These are phyloP conservation scores for Chlamydomonas eustigma DNA, from an alignment of 139 green algal species.

Conservation along the genomic window DNA sequence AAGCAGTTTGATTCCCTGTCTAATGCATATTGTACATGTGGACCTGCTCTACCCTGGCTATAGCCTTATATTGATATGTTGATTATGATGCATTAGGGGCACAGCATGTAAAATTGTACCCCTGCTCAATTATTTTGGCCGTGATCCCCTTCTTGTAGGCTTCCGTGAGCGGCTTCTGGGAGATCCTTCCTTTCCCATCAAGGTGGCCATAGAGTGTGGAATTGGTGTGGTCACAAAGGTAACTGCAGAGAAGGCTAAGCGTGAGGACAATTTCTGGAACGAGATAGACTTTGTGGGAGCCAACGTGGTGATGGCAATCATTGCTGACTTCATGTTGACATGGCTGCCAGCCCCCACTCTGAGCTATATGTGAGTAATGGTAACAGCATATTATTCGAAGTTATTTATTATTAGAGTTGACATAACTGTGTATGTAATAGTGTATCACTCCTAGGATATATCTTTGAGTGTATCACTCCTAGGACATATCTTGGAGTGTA, in stretches of 20 bases:
- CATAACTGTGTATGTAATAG: no score
- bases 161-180: conserved; percentile 91
- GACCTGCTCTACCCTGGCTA: not conserved
- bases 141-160: conserved; percentile 33
- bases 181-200: conserved; percentile 88
- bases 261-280: conserved; percentile 36
- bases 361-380: conserved; percentile 37
- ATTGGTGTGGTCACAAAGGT: conserved; percentile 89
- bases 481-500: no score
- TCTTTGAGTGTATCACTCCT: no score
- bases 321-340: conserved; percentile 98
- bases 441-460: no score
- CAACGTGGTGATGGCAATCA: conserved; percentile 95
- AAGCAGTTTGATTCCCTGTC: not conserved
- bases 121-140: not conserved
- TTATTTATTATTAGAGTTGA: no score
- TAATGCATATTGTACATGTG: not conserved
- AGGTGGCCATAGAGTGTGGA: conserved; percentile 80
- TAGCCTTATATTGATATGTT: not conserved
- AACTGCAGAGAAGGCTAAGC: conserved; percentile 83
- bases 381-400: not conserved
- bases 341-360: conserved; percentile 94
- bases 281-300: conserved; percentile 89
- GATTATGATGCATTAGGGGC: not conserved
- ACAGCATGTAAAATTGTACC: no score